Evolutionary conservation across 495 filamentous ascomycete species (phyloP).

Genomic region (Neurospora sp.): DNA sequence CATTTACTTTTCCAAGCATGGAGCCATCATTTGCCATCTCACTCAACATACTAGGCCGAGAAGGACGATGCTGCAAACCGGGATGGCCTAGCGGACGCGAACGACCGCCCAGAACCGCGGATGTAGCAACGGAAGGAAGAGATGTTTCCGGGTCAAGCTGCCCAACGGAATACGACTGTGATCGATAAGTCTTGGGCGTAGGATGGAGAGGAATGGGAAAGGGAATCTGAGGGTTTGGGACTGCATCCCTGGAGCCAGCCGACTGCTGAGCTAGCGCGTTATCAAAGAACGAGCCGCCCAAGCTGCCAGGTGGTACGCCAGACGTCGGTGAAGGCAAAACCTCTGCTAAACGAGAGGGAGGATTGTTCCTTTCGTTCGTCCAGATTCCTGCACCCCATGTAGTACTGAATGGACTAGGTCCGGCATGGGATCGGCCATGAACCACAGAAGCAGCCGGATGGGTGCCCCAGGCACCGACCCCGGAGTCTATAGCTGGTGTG

Average conservation of each 20-base stretch:
- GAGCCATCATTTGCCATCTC: conserved; percentile 63
- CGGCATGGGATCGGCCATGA: conserved; percentile 50
- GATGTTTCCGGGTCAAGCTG: conserved; percentile 69
- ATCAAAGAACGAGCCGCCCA: conserved; percentile 35
- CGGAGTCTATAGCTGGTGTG: conserved; percentile 60
- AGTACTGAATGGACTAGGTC: conserved; percentile 40
- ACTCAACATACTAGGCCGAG: conserved; percentile 75
- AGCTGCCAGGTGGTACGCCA: conserved; percentile 42
- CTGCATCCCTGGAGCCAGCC: conserved; percentile 32
- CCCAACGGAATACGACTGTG: conserved; percentile 93
- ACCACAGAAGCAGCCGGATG: conserved; percentile 35
- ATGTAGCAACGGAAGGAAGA: conserved; percentile 33
- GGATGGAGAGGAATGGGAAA: conserved; percentile 87
- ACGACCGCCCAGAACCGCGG: conserved; percentile 38
- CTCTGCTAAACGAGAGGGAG: conserved; percentile 61
- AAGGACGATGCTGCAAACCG: conserved; percentile 69
- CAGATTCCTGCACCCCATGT: conserved; percentile 70
- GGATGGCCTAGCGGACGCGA: conserved; percentile 47
- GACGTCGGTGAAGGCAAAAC: conserved; percentile 71
- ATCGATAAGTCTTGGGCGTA: conserved; percentile 85
- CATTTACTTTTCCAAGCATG: conserved; percentile 66
- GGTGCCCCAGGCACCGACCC: conserved; percentile 50
- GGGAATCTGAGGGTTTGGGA: conserved; percentile 57
- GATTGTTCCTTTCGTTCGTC: conserved; percentile 69
- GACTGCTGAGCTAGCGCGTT: conserved; percentile 34